Percentiles rank a stretch among this genome's conserved stretches.
Evolutionary conservation across 495 filamentous ascomycete genomes (phyloP).

Genomic region (Tuber magnatum): DNA sequence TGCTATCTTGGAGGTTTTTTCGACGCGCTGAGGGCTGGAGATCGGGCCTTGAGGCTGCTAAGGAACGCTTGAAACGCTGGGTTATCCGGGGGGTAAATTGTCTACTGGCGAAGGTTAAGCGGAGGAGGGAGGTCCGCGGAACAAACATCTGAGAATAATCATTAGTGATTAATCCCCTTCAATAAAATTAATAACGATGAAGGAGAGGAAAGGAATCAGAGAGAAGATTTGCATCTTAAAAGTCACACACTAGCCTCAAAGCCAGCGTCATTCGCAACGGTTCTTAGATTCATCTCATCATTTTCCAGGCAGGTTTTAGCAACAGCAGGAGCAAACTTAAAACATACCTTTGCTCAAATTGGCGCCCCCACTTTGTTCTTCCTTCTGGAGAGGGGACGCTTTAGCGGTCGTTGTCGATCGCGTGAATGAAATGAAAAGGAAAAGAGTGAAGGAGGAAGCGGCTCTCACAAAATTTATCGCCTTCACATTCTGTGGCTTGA

Average conservation of each 20-base stretch:
- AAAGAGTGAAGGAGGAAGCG: neutral
- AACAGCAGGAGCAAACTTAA: conserved; percentile 29
- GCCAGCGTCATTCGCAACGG: conserved; percentile 80
- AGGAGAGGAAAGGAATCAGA: conserved; percentile 29
- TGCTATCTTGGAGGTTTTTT: conserved; percentile 27
- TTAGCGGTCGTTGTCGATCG: neutral
- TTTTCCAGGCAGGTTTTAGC: conserved; percentile 28
- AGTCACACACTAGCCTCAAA: conserved; percentile 33
- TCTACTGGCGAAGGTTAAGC: neutral
- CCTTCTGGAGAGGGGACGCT: conserved; percentile 3
- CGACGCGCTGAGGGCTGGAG: conserved; percentile 30
- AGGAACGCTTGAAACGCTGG: conserved; percentile 5
- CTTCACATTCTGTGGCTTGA: neutral
- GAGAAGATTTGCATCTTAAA: conserved; percentile 42
- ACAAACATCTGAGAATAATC: neutral
- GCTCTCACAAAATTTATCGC: neutral
- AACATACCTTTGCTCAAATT: neutral
- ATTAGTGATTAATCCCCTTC: neutral
- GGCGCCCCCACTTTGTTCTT: neutral
- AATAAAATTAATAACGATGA: neutral
- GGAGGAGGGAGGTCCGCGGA: neutral
- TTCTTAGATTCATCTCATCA: conserved; percentile 60
- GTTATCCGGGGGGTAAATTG: neutral
- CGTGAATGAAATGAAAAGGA: neutral
- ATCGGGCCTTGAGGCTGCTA: conserved; percentile 29